Conservation (phyloP, 495 filamentous ascomycete genomes). For the Podospora anserina region DNA sequence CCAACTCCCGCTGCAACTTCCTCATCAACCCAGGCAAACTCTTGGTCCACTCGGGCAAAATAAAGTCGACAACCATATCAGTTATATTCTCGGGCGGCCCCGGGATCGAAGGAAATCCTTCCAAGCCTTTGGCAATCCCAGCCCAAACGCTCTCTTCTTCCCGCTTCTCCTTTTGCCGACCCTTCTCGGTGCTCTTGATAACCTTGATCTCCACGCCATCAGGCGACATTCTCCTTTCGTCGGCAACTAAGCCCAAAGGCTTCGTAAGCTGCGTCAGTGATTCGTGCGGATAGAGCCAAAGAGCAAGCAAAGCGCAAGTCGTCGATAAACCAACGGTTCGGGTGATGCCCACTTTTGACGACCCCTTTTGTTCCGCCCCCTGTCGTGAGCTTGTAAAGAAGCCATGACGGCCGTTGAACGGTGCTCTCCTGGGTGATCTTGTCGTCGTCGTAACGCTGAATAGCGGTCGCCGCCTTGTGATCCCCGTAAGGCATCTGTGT, state of each 20-base stretch:
- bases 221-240: neutral
- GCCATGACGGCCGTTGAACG: neutral
- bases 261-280: slow-evolving; percentile 6
- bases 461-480: neutral
- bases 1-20: slow-evolving; percentile 86
- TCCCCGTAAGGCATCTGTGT: neutral
- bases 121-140: slow-evolving; percentile 54
- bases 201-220: neutral
- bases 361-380: neutral
- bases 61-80: slow-evolving; percentile 62
- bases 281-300: slow-evolving; percentile 44
- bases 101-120: slow-evolving; percentile 47
- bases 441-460: neutral
- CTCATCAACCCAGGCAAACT: slow-evolving; percentile 70
- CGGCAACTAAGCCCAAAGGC: slow-evolving; percentile 4
- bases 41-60: slow-evolving; percentile 80
- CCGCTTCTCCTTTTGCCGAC: slow-evolving; percentile 8
- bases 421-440: neutral
- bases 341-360: slow-evolving; percentile 14
- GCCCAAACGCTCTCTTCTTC: slow-evolving; percentile 50
- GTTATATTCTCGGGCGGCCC: slow-evolving; percentile 54
- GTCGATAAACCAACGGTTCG: slow-evolving; percentile 27
- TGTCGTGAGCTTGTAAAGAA: neutral
- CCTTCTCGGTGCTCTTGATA: slow-evolving; percentile 4
- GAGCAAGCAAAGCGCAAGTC: slow-evolving; percentile 40